These are phyloP conservation scores for Blastomyces parvus DNA, from an alignment of 2,329 filamentous ascomycete species.

Conservation along the genomic window DNA sequence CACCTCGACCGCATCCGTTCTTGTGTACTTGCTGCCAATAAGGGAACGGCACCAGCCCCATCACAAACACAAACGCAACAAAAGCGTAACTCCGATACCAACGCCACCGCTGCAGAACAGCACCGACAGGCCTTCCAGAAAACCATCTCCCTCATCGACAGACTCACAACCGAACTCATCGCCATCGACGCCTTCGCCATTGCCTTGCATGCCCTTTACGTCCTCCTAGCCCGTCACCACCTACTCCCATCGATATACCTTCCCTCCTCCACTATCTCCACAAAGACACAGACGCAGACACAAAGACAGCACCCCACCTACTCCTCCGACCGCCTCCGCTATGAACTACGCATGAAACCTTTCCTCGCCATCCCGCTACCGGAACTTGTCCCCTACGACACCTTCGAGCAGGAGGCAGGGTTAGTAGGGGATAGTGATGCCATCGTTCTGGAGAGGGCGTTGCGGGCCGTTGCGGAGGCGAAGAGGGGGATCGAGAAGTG, in stretches of 20 bases:
- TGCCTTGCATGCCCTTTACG: constrained; percentile 52
- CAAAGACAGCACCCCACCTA: constrained; percentile 44
- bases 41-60: constrained; percentile 19
- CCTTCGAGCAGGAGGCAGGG: constrained; percentile 43
- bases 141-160: constrained; percentile 46
- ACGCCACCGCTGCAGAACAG: not conserved
- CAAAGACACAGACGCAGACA: not conserved
- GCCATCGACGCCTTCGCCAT: constrained; percentile 49
- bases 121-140: constrained; percentile 31
- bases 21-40: constrained; percentile 43
- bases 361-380: constrained; percentile 62
- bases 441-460: constrained; percentile 33
- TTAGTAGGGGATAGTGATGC: constrained; percentile 37
- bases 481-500: constrained; percentile 37
- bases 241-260: constrained; percentile 42
- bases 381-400: constrained; percentile 54
- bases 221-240: constrained; percentile 50
- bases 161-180: constrained; percentile 55
- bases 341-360: constrained; percentile 79
- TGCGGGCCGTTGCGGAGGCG: constrained; percentile 31
- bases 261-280: constrained; percentile 33
- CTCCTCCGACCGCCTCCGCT: constrained; percentile 57
- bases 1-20: constrained; percentile 65
- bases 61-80: constrained; percentile 7
- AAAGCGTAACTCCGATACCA: constrained; percentile 2